Percentiles rank a stretch among this genome's conserved stretches.
These are phyloP conservation scores for Gliomastix tumulicola DNA, from an alignment of 2,329 filamentous ascomycete genomes.

Conservation along the genomic window DNA sequence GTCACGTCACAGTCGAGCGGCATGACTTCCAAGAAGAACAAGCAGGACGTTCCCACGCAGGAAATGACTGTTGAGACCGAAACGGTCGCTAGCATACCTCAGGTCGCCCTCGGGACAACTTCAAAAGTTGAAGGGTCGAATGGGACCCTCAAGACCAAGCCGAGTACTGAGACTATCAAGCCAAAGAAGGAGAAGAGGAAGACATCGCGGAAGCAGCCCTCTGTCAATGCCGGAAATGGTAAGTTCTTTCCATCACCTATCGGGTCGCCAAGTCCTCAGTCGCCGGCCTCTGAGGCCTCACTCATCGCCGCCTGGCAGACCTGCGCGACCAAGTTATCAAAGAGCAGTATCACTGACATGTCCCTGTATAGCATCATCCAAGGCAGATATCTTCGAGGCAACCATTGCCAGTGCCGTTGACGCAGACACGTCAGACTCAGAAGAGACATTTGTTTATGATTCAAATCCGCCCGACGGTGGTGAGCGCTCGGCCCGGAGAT, in stretches of 20 bases:
- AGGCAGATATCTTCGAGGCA: slow-evolving; percentile 96
- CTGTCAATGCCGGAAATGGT: slow-evolving; percentile 67
- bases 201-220: slow-evolving; percentile 64
- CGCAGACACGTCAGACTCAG: slow-evolving; percentile 91
- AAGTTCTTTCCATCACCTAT: no score
- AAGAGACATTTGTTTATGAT: slow-evolving; percentile 98
- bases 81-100: slow-evolving; percentile 85
- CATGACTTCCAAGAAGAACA: slow-evolving; percentile 61
- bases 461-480: slow-evolving; percentile 76
- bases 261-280: no score
- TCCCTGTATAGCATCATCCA: slow-evolving; percentile 67
- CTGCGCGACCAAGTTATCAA: no score
- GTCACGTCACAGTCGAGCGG: slow-evolving; percentile 59
- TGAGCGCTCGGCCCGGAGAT: slow-evolving; percentile 57
- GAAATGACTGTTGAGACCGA: slow-evolving; percentile 99
- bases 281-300: no score
- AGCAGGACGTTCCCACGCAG: slow-evolving; percentile 69
- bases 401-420: slow-evolving; percentile 95
- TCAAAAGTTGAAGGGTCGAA: slow-evolving; percentile 57
- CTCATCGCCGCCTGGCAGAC: no score
- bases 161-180: slow-evolving; percentile 91
- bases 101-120: slow-evolving; percentile 64
- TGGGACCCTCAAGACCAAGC: slow-evolving; percentile 75
- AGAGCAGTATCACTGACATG: slow-evolving; percentile 9
- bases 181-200: slow-evolving; percentile 92